Evolutionary conservation across 192 early-diverging fungal genomes (phyloP), one percentile per base, ranked within the genome.

Genomic region (Umbelopsis sp.): DNA sequence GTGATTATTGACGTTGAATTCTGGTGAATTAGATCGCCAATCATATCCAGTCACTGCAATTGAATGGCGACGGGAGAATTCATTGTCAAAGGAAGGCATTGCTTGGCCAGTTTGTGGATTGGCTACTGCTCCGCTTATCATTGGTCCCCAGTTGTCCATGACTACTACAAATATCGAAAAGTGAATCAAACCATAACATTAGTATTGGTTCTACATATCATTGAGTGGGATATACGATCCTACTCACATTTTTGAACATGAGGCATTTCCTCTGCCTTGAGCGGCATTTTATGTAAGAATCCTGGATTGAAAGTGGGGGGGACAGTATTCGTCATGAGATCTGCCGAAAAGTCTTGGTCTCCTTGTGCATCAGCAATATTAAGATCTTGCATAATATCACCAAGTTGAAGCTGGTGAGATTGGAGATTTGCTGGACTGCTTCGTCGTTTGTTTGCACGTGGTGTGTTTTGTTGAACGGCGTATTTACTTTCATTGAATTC

Each of bases 371-470:
- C 55, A 35, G 55, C 18, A 27, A 61, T 61, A 35, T 61, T 27
- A 15, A 61, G 55, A 61, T 61, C 55, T n/a, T 61, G 27, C 55
- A 61, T 61, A 35, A 61, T 61, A 8, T 61, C 25, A 35, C 55
- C 55, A 27, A 61, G 16, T 16, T 33, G 27, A 30, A 61, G 55
- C 13, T 61, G 55, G 18, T 33, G 55, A 5, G 25, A 35, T 61
- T 61, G 55, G 6, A 61, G 30, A 35, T 35, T 61, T 11, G 55
- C 55, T 35, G 55, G 55, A 18, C 55, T 61, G 33, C 55, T 61
- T 61, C 55, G 27, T 27, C 55, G 55, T 25, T 61, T 61, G 55
- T 18, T 25, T 27, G 27, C 30, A 22, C 55, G 55, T 4, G 55
- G 27, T 12, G 27, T 61, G 33, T 12, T 16, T 33, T 61, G 55